Evolutionary conservation across 2,329 filamentous ascomycete genomes (phyloP), one percentile per base, ranked within the genome.

Genomic region (Polytolypa hystricis): DNA sequence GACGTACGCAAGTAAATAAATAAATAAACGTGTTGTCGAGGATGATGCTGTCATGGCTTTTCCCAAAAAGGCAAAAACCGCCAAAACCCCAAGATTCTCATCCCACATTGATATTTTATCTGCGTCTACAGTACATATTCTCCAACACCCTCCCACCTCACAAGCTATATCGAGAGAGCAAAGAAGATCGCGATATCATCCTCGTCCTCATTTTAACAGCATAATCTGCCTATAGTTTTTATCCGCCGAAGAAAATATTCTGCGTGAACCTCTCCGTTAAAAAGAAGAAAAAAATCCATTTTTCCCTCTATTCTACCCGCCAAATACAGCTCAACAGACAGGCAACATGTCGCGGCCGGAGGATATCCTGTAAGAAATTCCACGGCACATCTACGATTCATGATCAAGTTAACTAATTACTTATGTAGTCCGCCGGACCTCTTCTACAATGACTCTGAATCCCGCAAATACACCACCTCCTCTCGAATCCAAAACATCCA

Each of bases 401-500:
- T 30, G 21, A 25, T 17, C 12, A 14, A 16, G 11, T 33, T 33
- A 30, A 14, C 37, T 10, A n/a, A n/a, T n/a, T n/a, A n/a, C n/a
- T n/a, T n/a, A 20, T 2, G 33, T 58, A 93, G 85, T 57, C 84
- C 87, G 34, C 89, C 91, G 47, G 91, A 98, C 65, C 81, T 96
- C 56, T 93, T 93, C 70, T 98, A 98, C 73, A 81, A 95, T 69
- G 89, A 96, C 66, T 71, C 72, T 60, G 89, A 95, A 70, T 89
- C 91, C 20, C 81, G 84, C 58, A 96, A 96, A 70, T 98, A 98
- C 69, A 96, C 91, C 6, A 95, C 89, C 4, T 89, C 79, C 45
- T 94, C 86, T 4, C 85, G 91, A 45, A 96, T 98, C 56, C 84
- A 91, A 54, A 86, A 84, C 50, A 94, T 98, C 51, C 91, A 98